Evolutionary conservation across 495 filamentous ascomycete species (phyloP).

Genomic region (Rusavskia elegans): DNA sequence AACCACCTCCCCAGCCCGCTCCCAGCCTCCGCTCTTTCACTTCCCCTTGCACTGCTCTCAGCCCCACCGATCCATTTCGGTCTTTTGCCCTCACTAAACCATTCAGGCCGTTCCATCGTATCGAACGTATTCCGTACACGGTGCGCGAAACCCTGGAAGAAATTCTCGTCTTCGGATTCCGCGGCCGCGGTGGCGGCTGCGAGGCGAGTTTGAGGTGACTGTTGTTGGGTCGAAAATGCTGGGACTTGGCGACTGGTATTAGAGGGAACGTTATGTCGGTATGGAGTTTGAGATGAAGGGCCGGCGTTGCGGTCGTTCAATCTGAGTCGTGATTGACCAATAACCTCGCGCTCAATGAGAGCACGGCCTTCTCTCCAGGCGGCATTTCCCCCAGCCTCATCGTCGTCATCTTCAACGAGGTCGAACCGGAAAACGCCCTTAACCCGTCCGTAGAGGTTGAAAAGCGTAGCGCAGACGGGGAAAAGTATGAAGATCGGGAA

Average conservation of each 20-base stretch:
- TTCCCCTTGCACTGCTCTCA: constrained; percentile 20
- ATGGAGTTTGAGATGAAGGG: background rate
- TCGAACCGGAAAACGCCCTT: constrained; percentile 65
- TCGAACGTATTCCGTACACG: constrained; percentile 86
- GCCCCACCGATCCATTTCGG: constrained; percentile 73
- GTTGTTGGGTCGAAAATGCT: constrained; percentile 1
- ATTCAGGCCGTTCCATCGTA: constrained; percentile 61
- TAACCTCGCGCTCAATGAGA: constrained; percentile 78
- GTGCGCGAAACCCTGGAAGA: constrained; percentile 70
- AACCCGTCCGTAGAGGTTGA: constrained; percentile 75
- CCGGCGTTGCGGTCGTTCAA: background rate
- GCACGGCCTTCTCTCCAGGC: constrained; percentile 83
- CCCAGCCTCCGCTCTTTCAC: constrained; percentile 22
- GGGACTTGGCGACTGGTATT: background rate
- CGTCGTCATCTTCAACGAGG: constrained; percentile 51
- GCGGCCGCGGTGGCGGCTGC: constrained; percentile 24
- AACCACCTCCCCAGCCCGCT: constrained; percentile 33
- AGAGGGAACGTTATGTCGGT: background rate
- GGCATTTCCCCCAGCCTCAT: constrained; percentile 56
- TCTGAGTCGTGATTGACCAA: constrained; percentile 37
- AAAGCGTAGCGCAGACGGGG: constrained; percentile 66
- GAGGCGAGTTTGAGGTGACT: constrained; percentile 11
- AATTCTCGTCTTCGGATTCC: constrained; percentile 57
- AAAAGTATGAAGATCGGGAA: constrained; percentile 79
- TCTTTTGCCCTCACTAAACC: constrained; percentile 52